Percentiles rank a stretch among this genome's conserved stretches.
Evolutionary conservation across 148 eudicot genomes (phyloP).

Genomic region (Silene latifolia): DNA sequence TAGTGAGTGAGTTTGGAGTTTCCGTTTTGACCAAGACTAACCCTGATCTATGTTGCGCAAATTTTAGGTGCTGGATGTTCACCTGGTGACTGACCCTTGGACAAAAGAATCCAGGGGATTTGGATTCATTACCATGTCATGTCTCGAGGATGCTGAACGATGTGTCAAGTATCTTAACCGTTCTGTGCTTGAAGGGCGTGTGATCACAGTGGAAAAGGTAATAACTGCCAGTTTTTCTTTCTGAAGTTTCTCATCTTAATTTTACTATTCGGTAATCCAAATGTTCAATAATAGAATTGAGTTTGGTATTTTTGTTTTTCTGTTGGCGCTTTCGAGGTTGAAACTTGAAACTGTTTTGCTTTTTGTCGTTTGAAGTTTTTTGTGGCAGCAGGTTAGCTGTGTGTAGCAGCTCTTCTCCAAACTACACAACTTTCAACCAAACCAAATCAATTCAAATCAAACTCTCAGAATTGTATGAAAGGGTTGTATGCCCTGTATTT

Average conservation of each 20-base stretch:
- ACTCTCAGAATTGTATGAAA: conserved; percentile 68
- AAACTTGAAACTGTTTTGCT: conserved; percentile 52
- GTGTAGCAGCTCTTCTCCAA: conserved; percentile 98
- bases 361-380: conserved; percentile 56
- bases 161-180: conserved; percentile 76
- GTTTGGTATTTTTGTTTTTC: conserved; percentile 18
- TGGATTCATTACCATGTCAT: conserved; percentile 92
- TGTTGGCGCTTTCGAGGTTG: conserved; percentile 27
- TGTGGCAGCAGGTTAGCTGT: conserved; percentile 94
- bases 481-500: conserved; percentile 99
- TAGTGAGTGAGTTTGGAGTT: not conserved
- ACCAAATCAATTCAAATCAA: conserved; percentile 37
- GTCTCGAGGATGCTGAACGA: conserved; percentile 62
- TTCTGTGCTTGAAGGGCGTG: conserved; percentile 90
- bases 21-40: not conserved
- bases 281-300: conserved; percentile 8
- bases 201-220: conserved; percentile 98
- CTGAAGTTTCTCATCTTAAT: not conserved
- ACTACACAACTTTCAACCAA: conserved; percentile 41
- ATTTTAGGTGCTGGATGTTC: conserved; percentile 74
- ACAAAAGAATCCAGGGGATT: conserved; percentile 88
- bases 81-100: conserved; percentile 92
- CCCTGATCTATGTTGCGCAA: not conserved
- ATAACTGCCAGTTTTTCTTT: not conserved
- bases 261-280: not conserved